These are phyloP conservation scores for Claviceps capensis DNA, from an alignment of 2,329 filamentous ascomycete species.

Conservation along the genomic window DNA sequence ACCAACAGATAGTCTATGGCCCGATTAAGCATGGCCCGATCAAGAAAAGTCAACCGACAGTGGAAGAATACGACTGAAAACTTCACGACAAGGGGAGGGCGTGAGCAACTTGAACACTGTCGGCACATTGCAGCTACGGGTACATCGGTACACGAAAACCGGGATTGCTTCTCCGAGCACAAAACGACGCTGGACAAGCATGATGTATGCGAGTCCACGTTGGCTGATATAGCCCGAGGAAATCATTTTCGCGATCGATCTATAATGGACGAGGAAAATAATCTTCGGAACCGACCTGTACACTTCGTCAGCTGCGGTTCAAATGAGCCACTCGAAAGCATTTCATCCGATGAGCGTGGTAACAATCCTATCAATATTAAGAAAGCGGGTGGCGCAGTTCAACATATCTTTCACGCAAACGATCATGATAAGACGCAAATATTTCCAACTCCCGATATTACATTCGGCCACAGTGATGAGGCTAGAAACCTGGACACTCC, in stretches of 20 bases:
- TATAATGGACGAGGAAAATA: slow-evolving; percentile 23
- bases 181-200: background rate
- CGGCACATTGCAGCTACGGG: background rate
- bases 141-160: background rate
- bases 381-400: background rate
- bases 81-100: background rate
- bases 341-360: background rate
- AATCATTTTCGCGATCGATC: slow-evolving; percentile 32
- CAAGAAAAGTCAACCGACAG: background rate
- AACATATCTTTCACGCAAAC: background rate
- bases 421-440: background rate
- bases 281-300: slow-evolving; percentile 35
- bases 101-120: background rate
- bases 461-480: background rate
- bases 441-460: background rate
- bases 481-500: background rate
- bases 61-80: background rate
- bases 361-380: slow-evolving; percentile 1
- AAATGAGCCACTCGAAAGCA: slow-evolving; percentile 31
- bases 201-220: slow-evolving; percentile 11
- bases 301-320: slow-evolving; percentile 39
- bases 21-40: background rate
- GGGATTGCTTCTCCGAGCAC: background rate
- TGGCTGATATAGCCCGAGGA: slow-evolving; percentile 35
- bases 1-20: no score